Base-by-base conservation (phyloP, 1,284 basidiomycete species). In the Malassezia arunalokei region DNA sequence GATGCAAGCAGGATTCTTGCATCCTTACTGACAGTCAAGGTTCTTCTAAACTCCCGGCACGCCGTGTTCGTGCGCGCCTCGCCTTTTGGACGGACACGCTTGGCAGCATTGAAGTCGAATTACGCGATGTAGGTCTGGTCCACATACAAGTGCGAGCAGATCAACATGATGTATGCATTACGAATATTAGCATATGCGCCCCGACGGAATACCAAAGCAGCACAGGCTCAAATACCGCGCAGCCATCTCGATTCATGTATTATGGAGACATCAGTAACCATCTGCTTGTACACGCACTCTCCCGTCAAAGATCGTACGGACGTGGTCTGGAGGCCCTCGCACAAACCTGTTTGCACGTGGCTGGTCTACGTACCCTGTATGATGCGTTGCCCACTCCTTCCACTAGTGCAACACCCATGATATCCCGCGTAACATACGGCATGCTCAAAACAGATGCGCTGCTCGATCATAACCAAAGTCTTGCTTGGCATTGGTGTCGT, bases 401-500 rank as follows among this genome's bases (percentile, higher is more conserved):
- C 12, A 37, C 39, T 2, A 28, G 2, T 6, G 48, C 42, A 5
- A 5, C 29, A 14, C 6, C 47, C 15, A 27, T 40, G 12, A 31
- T 24, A 14, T 40, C 39, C 14, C 53, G 53, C 20, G 38, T 45
- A 5, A 29, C 17, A 6, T 31, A 33, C 14, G 43, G 17, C 2
- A 41, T 37, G 28, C 43, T 55, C 3, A 15, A 40, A 4, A 14
- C 12, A 7, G 29, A 48, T 14, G 14, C 8, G 14, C 28, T 29
- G 0, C 20, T 41, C 0, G 49, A 49, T 20, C 37, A 24, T 3
- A 14, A 40, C 2, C 14, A 29, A 5, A 28, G 29, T 14, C 14
- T 53, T 6, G 41, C 29, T 12, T 56, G 54, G 52, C 52, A 56
- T 20, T 53, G 54, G 54, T 56, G 51, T 31, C 35, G 33, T 5